Conservation (phyloP, 2,329 filamentous ascomycete species). For the Amylocarpus encephaloides region DNA sequence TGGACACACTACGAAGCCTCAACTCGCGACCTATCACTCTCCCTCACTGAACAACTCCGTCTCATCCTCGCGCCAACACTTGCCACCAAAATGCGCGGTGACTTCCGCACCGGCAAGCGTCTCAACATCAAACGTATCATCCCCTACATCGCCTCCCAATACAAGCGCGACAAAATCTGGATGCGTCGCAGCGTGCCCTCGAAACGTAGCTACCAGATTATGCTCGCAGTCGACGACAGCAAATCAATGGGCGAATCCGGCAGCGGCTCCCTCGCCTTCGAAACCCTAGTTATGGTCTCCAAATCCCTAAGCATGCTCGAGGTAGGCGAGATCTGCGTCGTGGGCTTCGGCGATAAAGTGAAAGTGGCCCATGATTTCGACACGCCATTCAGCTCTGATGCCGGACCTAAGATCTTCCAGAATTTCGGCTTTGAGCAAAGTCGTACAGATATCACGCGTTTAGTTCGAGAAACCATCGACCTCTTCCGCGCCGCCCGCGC, state of each 20-base stretch:
- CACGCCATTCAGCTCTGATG: constrained; percentile 71
- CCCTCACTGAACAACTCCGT: constrained; percentile 88
- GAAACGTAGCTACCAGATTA: constrained; percentile 93
- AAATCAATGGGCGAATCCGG: constrained; percentile 82
- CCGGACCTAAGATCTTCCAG: constrained; percentile 77
- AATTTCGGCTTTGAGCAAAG: constrained; percentile 81
- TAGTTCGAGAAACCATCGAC: constrained; percentile 72
- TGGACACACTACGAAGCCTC: constrained; percentile 81
- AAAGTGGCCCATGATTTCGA: constrained; percentile 82
- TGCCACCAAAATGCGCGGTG: constrained; percentile 91
- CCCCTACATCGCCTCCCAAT: constrained; percentile 94
- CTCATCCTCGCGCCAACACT: constrained; percentile 92
- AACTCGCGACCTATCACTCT: constrained; percentile 80
- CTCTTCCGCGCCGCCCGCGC: constrained; percentile 71
- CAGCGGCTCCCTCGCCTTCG: constrained; percentile 76
- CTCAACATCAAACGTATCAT: constrained; percentile 99
- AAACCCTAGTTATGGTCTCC: constrained; percentile 87
- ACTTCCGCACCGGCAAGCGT: constrained; percentile 94
- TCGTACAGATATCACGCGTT: constrained; percentile 74
- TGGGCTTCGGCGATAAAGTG: constrained; percentile 81
- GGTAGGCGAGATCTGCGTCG: constrained; percentile 83
- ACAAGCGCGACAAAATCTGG: constrained; percentile 99
- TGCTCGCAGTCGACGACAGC: constrained; percentile 94
- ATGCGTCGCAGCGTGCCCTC: constrained; percentile 88
- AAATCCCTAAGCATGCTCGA: constrained; percentile 87